Conservation (phyloP, 1,139 yeast species). For the Saccharomyces hybrid region DNA sequence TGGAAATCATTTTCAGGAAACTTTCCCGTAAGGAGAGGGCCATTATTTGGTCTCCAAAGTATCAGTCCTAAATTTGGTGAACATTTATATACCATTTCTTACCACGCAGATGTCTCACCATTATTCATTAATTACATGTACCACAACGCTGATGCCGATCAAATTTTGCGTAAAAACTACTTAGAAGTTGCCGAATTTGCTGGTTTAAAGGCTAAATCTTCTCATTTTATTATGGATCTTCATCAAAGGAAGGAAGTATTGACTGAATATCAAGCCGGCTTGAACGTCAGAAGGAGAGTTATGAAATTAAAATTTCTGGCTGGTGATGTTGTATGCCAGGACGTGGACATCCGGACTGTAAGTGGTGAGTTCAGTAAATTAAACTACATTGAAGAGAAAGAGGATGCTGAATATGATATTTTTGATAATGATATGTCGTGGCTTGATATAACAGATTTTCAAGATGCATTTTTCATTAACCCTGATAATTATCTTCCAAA, state of each 20-base stretch:
- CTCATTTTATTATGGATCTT: conserved; percentile 61
- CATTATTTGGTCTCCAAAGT: conserved; percentile 44
- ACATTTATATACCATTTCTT: conserved; percentile 73
- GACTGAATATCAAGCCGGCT: conserved; percentile 47
- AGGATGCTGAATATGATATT: conserved; percentile 21
- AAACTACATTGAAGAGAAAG: conserved; percentile 35
- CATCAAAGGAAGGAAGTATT: conserved; percentile 77
- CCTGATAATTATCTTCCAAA: conserved; percentile 42
- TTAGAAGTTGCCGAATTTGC: conserved; percentile 48
- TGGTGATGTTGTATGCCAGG: conserved; percentile 22
- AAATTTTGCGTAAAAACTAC: conserved; percentile 37
- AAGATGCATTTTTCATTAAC: conserved; percentile 48
- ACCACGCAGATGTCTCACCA: conserved; percentile 66
- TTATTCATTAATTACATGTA: conserved; percentile 66
- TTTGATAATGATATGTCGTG: conserved; percentile 49
- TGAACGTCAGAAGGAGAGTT: conserved; percentile 48
- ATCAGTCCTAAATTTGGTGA: conserved; percentile 60
- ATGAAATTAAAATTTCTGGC: conserved; percentile 50
- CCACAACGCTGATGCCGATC: conserved; percentile 45
- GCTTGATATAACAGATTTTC: conserved; percentile 76
- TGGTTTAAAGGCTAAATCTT: conserved; percentile 70
- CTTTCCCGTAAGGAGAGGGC: conserved; percentile 69
- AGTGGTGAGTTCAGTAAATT: conserved; percentile 58
- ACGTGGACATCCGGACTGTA: conserved; percentile 66
- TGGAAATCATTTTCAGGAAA: conserved; percentile 73